These are phyloP conservation scores for Nosema granulosis DNA, from an alignment of 371 early-diverging fungal genomes.

Conservation along the genomic window DNA sequence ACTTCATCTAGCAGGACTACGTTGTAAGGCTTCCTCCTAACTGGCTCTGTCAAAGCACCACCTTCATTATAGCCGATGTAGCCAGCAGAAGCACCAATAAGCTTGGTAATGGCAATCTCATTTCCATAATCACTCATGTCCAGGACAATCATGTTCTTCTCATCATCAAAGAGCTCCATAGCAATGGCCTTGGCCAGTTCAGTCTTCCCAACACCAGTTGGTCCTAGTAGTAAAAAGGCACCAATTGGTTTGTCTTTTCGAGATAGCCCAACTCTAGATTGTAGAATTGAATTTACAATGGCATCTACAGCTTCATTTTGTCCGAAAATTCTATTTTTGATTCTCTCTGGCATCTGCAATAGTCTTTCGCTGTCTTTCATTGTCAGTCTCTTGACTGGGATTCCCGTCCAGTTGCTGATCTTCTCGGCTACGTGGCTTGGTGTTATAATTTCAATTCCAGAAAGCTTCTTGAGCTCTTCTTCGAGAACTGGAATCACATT, in stretches of 20 bases:
- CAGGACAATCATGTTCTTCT: constrained; percentile 75
- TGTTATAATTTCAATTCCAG: constrained; percentile 76
- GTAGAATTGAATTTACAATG: constrained; percentile 74
- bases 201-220: constrained; percentile 83
- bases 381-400: constrained; percentile 75
- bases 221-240: constrained; percentile 82
- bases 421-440: constrained; percentile 78
- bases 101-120: constrained; percentile 74
- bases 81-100: constrained; percentile 83
- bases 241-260: constrained; percentile 76
- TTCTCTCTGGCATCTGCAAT: constrained; percentile 72
- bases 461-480: constrained; percentile 69
- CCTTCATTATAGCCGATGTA: constrained; percentile 78
- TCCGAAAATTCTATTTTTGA: constrained; percentile 74
- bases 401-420: constrained; percentile 77
- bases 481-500: constrained; percentile 73
- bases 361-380: constrained; percentile 77
- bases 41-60: constrained; percentile 79
- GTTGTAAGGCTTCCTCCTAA: constrained; percentile 78
- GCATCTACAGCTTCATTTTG: constrained; percentile 76
- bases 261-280: constrained; percentile 76
- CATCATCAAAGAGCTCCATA: constrained; percentile 77
- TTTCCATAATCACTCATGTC: constrained; percentile 88
- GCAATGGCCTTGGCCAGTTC: constrained; percentile 82
- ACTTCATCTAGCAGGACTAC: constrained; percentile 83